A percentile compares a stretch with the other conserved stretches of the same genome.
Conservation (phyloP, 805 yeast species). For the Candida berthetii region DNA sequence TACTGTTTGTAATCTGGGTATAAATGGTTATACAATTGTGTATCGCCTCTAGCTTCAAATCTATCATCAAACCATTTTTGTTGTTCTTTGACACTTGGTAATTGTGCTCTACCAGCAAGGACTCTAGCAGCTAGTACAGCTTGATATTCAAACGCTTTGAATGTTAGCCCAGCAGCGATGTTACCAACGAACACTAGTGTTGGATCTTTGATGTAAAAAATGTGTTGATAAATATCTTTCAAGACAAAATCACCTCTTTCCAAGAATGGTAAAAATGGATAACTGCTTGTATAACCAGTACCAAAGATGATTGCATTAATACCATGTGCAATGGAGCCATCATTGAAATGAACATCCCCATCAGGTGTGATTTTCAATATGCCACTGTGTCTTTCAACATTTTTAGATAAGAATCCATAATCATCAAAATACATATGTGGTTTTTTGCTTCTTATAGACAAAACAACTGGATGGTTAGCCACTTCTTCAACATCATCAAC, state of each 20-base stretch:
- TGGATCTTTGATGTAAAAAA: constrained; percentile 39
- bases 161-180: constrained; percentile 33
- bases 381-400: constrained; percentile 1
- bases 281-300: constrained; percentile 57
- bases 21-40: neutral
- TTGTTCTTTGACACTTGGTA: constrained; percentile 36
- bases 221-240: constrained; percentile 35
- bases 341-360: constrained; percentile 27
- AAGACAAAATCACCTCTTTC: constrained; percentile 20
- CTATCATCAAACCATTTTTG: constrained; percentile 17
- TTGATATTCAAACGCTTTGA: constrained; percentile 41
- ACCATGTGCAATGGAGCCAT: neutral
- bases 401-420: too few species aligned
- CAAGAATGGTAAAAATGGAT: constrained; percentile 21
- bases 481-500: constrained; percentile 31
- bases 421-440: constrained; percentile 5
- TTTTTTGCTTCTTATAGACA: constrained; percentile 17
- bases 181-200: constrained; percentile 36
- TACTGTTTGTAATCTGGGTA: neutral
- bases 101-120: constrained; percentile 31
- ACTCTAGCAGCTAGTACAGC: constrained; percentile 48
- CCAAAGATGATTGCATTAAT: constrained; percentile 57
- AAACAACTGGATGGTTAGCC: constrained; percentile 43
- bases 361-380: constrained; percentile 27
- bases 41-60: neutral